Evolutionary conservation across 2,329 filamentous ascomycete genomes (phyloP).

Genomic region (Chaetomiaceae sp.): DNA sequence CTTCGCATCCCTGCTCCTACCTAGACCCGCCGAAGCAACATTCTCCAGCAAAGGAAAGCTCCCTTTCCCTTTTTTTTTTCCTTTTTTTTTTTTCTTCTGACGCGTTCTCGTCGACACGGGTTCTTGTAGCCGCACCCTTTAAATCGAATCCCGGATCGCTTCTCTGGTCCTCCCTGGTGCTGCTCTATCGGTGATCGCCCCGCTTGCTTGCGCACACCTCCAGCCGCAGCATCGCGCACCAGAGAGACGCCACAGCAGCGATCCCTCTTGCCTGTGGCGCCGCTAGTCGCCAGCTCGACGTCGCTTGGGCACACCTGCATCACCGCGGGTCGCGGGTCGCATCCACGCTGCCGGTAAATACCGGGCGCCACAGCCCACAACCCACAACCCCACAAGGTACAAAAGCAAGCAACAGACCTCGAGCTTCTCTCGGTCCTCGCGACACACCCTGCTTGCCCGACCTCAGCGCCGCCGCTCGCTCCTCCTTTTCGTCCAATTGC

Average conservation of each 20-base stretch:
- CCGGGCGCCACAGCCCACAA: constrained; percentile 1
- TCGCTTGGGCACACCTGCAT: constrained; percentile 12
- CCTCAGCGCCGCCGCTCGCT: neutral
- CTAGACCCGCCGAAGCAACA: constrained; percentile 9
- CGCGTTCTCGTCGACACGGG: neutral
- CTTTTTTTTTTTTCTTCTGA: neutral
- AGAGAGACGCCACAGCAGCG: constrained; percentile 3
- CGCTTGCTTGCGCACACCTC: neutral
- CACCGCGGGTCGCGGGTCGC: constrained; percentile 3
- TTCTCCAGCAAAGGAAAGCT: neutral
- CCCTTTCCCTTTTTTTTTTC: neutral
- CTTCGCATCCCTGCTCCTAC: neutral
- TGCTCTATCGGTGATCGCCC: neutral
- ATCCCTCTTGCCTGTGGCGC: constrained; percentile 1
- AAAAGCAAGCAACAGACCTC: neutral
- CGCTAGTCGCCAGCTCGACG: constrained; percentile 9
- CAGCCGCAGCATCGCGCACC: neutral
- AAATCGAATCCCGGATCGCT: neutral
- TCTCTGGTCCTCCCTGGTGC: too few relatives aligned
- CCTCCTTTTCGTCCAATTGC: neutral
- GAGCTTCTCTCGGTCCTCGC: neutral
- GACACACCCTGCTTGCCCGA: neutral
- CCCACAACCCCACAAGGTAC: neutral
- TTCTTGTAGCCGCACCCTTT: neutral
- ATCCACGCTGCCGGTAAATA: constrained; percentile 10